A percentile compares a stretch with the other conserved stretches of the same genome.
These are phyloP conservation scores for Phytopythium cucurbitacearum DNA, from an alignment of 352 stramenopile species.

Conservation along the genomic window DNA sequence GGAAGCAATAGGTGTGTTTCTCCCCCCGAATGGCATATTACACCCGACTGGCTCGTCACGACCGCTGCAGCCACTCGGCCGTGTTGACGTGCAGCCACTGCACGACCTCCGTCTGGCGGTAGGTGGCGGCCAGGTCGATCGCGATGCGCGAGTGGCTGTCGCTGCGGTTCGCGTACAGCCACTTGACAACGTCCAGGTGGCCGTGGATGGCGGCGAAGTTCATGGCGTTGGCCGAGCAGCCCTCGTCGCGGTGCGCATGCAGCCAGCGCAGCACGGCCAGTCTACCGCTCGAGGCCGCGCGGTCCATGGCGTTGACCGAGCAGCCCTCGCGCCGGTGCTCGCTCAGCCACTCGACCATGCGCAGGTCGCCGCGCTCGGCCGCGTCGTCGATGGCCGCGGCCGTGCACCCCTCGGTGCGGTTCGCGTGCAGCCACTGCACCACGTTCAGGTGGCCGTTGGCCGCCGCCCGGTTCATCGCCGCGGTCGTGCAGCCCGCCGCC, in stretches of 20 bases:
- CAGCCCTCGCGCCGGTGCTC: conserved; percentile 9
- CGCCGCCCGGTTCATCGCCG: conserved; percentile 27
- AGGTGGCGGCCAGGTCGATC: conserved; percentile 5
- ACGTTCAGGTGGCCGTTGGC: conserved; percentile 26
- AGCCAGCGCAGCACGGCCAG: conserved; percentile 14
- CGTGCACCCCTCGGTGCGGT: conserved; percentile 15
- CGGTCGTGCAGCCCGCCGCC: conserved; percentile 15
- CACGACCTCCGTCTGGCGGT: conserved; percentile 9
- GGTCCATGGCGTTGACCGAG: conserved; percentile 15
- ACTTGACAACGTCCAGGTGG: conserved; percentile 15
- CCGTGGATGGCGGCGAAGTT: conserved; percentile 24
- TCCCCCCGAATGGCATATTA: too few relatives aligned
- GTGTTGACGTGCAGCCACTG: conserved; percentile 13
- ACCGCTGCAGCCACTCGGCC: neutral
- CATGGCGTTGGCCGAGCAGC: conserved; percentile 24
- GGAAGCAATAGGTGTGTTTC: too few relatives aligned
- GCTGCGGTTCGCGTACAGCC: conserved; percentile 7
- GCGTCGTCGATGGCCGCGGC: conserved; percentile 17
- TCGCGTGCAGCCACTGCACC: conserved; percentile 26
- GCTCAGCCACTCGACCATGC: conserved; percentile 17
- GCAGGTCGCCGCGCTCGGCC: conserved; percentile 10
- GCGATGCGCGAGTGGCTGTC: neutral
- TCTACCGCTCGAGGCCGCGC: conserved; percentile 10
- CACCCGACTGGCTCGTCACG: too few relatives aligned
- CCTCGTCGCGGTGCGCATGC: conserved; percentile 16